These are phyloP conservation scores for Fusarium austroafricanum DNA, from an alignment of 2,329 filamentous ascomycete genomes.

Conservation along the genomic window DNA sequence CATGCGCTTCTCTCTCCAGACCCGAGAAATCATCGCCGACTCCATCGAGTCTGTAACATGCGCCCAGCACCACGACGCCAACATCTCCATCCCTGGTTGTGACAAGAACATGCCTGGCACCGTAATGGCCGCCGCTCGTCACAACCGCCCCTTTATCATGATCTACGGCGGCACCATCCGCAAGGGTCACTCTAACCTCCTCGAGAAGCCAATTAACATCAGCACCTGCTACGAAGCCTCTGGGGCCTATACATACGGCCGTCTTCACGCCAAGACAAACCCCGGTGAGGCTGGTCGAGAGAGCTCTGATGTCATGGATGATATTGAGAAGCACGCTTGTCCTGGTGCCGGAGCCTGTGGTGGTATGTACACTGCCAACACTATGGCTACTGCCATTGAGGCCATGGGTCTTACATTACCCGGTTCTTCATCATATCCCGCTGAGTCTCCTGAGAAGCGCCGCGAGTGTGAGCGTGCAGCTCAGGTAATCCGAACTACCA, in stretches of 20 bases:
- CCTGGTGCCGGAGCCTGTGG: conserved; percentile 73
- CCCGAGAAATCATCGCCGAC: conserved; percentile 92
- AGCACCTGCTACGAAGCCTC: conserved; percentile 89
- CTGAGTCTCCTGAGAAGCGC: conserved; percentile 83
- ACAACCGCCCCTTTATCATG: conserved; percentile 94
- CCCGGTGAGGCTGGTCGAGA: conserved; percentile 72
- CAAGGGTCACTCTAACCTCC: conserved; percentile 82
- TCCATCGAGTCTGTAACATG: conserved; percentile 93
- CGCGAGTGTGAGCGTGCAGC: conserved; percentile 87
- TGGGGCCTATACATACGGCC: conserved; percentile 83
- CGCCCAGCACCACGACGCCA: conserved; percentile 92
- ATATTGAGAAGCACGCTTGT: conserved; percentile 83
- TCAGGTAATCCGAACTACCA: conserved; percentile 79
- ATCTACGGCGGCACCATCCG: conserved; percentile 93
- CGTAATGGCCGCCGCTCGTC: conserved; percentile 88
- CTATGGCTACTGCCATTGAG: conserved; percentile 89
- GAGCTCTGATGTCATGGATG: conserved; percentile 82
- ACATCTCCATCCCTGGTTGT: conserved; percentile 91
- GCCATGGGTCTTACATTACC: conserved; percentile 88
- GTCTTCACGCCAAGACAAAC: conserved; percentile 75
- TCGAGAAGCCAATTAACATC: conserved; percentile 86
- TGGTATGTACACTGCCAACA: conserved; percentile 93
- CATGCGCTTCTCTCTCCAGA: conserved; percentile 94
- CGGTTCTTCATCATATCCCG: conserved; percentile 86
- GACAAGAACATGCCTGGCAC: conserved; percentile 99